Percentiles rank a stretch among this genome's conserved stretches.
Conservation (phyloP, 495 filamentous ascomycete species). For the Neohortaea acidophila region DNA sequence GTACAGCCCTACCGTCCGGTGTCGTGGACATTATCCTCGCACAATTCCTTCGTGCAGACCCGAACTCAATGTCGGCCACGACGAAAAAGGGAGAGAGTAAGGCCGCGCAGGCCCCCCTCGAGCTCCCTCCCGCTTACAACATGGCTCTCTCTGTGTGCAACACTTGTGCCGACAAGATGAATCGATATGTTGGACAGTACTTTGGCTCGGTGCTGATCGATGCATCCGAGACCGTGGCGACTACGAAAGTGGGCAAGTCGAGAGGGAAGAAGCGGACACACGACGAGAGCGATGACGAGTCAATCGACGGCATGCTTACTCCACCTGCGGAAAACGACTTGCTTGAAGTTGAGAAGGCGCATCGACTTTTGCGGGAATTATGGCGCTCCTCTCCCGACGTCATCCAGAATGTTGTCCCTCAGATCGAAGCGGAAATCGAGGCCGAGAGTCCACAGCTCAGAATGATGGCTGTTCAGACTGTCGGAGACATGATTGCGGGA, state of each 20-base stretch:
- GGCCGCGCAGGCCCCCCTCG: constrained; percentile 53
- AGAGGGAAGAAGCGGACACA: constrained; percentile 22
- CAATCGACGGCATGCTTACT: constrained; percentile 47
- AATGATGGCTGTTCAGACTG: constrained; percentile 73
- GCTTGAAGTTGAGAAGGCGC: constrained; percentile 75
- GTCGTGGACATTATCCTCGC: constrained; percentile 90
- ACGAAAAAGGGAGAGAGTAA: constrained; percentile 45
- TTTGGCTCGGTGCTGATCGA: constrained; percentile 95
- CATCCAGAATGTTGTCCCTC: constrained; percentile 82
- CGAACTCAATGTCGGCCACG: constrained; percentile 31
- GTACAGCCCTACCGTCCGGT: constrained; percentile 56
- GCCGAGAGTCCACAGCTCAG: constrained; percentile 79
- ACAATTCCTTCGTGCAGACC: constrained; percentile 81
- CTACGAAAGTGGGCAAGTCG: constrained; percentile 24
- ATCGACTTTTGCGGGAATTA: constrained; percentile 74
- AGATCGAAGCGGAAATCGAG: constrained; percentile 81
- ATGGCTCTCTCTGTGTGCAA: constrained; percentile 94
- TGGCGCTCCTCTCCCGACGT: constrained; percentile 86
- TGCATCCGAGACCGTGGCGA: constrained; percentile 43
- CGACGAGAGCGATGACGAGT: constrained; percentile 43
- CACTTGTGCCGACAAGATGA: constrained; percentile 81
- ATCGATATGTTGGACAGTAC: constrained; percentile 81
- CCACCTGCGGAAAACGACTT: constrained; percentile 69
- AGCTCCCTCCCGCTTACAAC: constrained; percentile 79
- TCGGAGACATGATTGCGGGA: constrained; percentile 84